phyloP scores from a whole-genome alignment of 2,329 filamentous ascomycete genomes.

The Nothomitra cinnamomea region DNA sequence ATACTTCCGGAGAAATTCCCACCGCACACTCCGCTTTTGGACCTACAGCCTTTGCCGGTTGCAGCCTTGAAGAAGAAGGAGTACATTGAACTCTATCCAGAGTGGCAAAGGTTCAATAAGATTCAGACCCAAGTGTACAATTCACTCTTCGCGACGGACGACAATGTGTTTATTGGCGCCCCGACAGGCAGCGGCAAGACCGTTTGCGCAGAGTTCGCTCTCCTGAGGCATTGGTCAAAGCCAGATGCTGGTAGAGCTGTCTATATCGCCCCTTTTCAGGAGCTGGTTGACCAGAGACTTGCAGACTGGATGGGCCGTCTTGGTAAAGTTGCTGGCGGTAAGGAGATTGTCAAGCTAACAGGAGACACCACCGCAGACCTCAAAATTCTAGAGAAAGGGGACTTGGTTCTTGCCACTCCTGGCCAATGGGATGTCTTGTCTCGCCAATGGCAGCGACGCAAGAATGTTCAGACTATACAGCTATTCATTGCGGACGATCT shows the following conservation, averaged over 20 bases:
- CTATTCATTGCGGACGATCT: slow-evolving; percentile 92
- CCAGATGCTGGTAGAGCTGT: slow-evolving; percentile 60
- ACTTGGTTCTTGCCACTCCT: slow-evolving; percentile 83
- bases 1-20: slow-evolving; percentile 92
- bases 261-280: slow-evolving; percentile 89
- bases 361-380: slow-evolving; percentile 86
- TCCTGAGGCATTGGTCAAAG: slow-evolving; percentile 74
- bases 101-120: slow-evolving; percentile 85
- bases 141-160: slow-evolving; percentile 73
- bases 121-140: slow-evolving; percentile 97
- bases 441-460: slow-evolving; percentile 87
- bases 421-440: slow-evolving; percentile 92
- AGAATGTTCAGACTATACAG: slow-evolving; percentile 81
- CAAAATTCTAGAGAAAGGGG: slow-evolving; percentile 70
- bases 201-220: slow-evolving; percentile 84
- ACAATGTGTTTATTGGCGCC: slow-evolving; percentile 87
- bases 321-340: slow-evolving; percentile 56
- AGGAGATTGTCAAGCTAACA: slow-evolving; percentile 80
- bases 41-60: slow-evolving; percentile 80
- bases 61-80: slow-evolving; percentile 76
- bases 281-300: slow-evolving; percentile 66
- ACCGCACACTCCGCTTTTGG: slow-evolving; percentile 77
- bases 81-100: slow-evolving; percentile 63
- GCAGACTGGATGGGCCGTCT: slow-evolving; percentile 78
- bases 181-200: slow-evolving; percentile 93